These are phyloP conservation scores for Musa acuminata DNA, from an alignment of 176 grass and related monocot genomes.

Conservation along the genomic window DNA sequence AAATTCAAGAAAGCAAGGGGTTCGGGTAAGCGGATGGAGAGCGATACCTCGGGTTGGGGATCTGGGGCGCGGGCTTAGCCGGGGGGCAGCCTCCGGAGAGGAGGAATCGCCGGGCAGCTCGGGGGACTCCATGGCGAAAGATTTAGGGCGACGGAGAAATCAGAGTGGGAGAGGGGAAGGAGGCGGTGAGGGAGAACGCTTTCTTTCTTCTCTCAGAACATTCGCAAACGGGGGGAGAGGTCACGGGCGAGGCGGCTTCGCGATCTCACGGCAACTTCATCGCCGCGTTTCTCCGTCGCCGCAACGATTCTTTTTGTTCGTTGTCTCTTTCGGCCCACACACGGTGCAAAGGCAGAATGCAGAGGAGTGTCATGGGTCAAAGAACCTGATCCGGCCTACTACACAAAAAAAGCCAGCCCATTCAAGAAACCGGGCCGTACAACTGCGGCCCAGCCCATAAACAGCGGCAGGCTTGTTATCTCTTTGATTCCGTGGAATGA, in stretches of 20 bases:
- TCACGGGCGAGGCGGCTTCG: background rate
- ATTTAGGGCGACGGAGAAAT: background rate
- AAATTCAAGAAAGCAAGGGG: background rate
- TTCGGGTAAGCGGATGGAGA: background rate
- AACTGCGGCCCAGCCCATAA: too few relatives aligned
- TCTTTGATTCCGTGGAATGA: too few relatives aligned
- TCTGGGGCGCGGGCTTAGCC: constrained; percentile 44
- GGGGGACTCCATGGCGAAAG: constrained; percentile 54
- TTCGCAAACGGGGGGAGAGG: background rate
- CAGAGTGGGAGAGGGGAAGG: background rate
- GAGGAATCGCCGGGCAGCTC: constrained; percentile 85
- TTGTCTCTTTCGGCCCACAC: too few relatives aligned
- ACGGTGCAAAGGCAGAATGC: too few relatives aligned
- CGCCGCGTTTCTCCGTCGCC: too few relatives aligned
- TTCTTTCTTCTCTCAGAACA: constrained; percentile 1
- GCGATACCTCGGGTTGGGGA: constrained; percentile 35
- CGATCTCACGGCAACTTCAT: too few relatives aligned
- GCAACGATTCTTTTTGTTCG: too few relatives aligned
- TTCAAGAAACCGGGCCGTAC: too few relatives aligned
- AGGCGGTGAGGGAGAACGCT: background rate
- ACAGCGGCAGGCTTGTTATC: too few relatives aligned
- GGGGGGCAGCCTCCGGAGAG: constrained; percentile 74
- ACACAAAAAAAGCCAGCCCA: too few relatives aligned
- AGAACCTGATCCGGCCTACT: too few relatives aligned
- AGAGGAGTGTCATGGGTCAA: too few relatives aligned